Evolutionary conservation across 352 stramenopile species (phyloP), one percentile per base, ranked within the genome.

Genomic region (Pythium insidiosum): DNA sequence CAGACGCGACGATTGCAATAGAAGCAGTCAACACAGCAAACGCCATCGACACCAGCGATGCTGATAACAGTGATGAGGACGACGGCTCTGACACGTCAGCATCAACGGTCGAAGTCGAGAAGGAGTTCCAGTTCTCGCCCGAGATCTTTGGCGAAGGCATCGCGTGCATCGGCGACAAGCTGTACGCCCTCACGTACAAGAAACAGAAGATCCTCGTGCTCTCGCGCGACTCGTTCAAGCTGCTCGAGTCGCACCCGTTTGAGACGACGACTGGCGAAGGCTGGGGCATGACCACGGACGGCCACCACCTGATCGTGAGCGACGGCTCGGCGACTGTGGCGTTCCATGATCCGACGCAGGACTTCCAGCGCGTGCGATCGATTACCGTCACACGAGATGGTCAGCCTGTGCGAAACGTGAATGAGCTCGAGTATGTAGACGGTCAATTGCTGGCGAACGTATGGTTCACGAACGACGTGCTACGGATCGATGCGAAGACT

Each of bases 271-370:
- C 69, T 9, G 75, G 70, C n/a, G 78, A 95, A 73, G 85, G 85
- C 45, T 95, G 85, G 85, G 85, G 85, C 36, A 79, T 95, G 49
- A 88, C 82, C 3, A 88, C 73, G 11, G 79, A 95, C 48, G 78
- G 76, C 7, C 45, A 73, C 40, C 69, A 80, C 33, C 61, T 95
- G 13, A 88, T 95, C 37, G 80, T 86, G 11, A 94, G 81, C 51
- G 85, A 95, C 60, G 84, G 85, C 16, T 92, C 75, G 6, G 47
- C 74, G 19, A 69, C 50, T 13, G 63, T 95, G 40, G 63, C 72
- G 52, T 95, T 94, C 61, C 88, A 73, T 47, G 80, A 95, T 45
- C 79, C 78, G 11, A 39, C 28, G 11, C 44, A 67, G 13, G 58
- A 67, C 6, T 86, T 91, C 40, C 55, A 64, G 38, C 58, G 70